Base-by-base conservation (phyloP, 2,329 filamentous ascomycete species). In the Talaromyces verruculosus region DNA sequence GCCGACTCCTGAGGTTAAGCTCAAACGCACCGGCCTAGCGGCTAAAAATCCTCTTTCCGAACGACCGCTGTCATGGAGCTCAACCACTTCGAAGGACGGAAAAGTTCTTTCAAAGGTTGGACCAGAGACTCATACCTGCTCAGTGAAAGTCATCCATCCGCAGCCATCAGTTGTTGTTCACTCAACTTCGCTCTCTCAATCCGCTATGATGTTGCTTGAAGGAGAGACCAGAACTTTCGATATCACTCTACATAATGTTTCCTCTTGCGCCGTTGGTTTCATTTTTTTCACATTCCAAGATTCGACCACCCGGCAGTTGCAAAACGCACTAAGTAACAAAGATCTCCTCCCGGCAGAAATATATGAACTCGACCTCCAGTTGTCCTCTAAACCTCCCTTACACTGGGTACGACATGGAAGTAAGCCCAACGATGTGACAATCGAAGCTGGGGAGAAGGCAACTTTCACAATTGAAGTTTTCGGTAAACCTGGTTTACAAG, bases 131-230 rank as follows among this genome's bases (percentile, higher is more conserved):
- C 70, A 74, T 69, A 69, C 80, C 72, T 70, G 77, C 58, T 82
- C 84, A 28, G 83, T 96, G 49, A 92, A 87, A 62, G 91, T 96
- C 28, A 93, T 97, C 65, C 84, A 88, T 2, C 83, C 88, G 53
- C 92, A 97, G 75, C 95, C 95, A 5, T 80, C 91, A 3, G 81
- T 98, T 3, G 81, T 88, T 2, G 84, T 97, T 22, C 89, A 91
- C 72, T 89, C 89, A 7, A 90, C 89, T 3, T 92, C 90, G 13
- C 83, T 97, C 1, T 87, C 90, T 0, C 93, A 97, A 73, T 91
- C 91, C 25, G 91, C 92, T 10, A 82, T 97, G 41, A 97, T 97
- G 93, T 85, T 99, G 11, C 83, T 99, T 5, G 94, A 98, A 79
- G 95, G 95, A 51, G 94, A 99, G 77, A 86, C 85, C 25, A 89